Evolutionary conservation across 805 yeast species (phyloP).

Genomic region (Candida xyloterini): DNA sequence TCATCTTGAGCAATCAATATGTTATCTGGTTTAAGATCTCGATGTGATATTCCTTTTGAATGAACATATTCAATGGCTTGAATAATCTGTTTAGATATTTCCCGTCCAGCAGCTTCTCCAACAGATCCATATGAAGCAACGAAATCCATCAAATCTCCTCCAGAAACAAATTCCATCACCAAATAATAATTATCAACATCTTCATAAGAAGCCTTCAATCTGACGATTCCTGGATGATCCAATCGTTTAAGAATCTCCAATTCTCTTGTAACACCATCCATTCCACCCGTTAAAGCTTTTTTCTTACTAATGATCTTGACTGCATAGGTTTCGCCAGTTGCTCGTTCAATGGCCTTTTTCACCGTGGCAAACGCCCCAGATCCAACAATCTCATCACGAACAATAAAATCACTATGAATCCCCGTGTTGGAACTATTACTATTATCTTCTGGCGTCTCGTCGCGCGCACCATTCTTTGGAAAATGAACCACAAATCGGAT

Average conservation of each 20-base stretch:
- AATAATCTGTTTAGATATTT: conserved; percentile 78
- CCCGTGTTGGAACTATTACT: conserved; percentile 25
- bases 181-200: conserved; percentile 77
- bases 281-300: conserved; percentile 70
- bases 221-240: conserved; percentile 82
- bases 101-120: conserved; percentile 87
- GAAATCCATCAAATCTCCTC: conserved; percentile 97
- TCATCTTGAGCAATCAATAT: conserved; percentile 86
- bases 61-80: conserved; percentile 87
- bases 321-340: conserved; percentile 83
- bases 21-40: conserved; percentile 96
- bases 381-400: conserved; percentile 83
- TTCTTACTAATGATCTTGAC: conserved; percentile 85
- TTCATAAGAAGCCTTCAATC: conserved; percentile 79
- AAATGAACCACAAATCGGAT: conserved; percentile 51
- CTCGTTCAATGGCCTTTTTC: conserved; percentile 81
- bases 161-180: conserved; percentile 94
- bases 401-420: conserved; percentile 52
- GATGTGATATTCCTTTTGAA: conserved; percentile 85
- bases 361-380: conserved; percentile 99
- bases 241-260: conserved; percentile 73
- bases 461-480: conserved; percentile 30
- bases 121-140: conserved; percentile 90
- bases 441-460: conserved; percentile 12
- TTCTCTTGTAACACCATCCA: conserved; percentile 83